phyloP scores from a whole-genome alignment of 371 early-diverging fungal species.

The Encephalitozoon hellem region DNA sequence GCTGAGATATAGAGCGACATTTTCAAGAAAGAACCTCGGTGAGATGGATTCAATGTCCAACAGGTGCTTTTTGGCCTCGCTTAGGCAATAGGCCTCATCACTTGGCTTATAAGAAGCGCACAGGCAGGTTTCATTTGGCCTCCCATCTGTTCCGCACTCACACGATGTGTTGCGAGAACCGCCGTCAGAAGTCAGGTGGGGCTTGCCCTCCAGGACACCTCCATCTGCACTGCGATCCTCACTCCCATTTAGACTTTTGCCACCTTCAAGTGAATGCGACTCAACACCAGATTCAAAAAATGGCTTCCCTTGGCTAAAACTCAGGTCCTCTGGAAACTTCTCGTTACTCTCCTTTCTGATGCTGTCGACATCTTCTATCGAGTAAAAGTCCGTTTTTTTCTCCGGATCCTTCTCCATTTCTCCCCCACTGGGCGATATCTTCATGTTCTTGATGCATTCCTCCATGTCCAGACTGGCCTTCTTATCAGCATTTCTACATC shows the following conservation, averaged over 20 bases:
- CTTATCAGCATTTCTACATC: not conserved
- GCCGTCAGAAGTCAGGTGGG: not conserved
- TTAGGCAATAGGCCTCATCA: not conserved
- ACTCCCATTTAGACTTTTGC: not conserved
- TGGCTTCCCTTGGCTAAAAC: not conserved
- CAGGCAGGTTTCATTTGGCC: not conserved
- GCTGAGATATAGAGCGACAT: conserved; percentile 17
- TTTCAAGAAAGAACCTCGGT: conserved; percentile 41
- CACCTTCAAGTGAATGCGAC: not conserved
- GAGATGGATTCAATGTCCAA: not conserved
- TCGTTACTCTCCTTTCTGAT: not conserved
- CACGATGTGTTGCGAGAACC: not conserved
- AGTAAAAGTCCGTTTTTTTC: not conserved
- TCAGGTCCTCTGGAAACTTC: not conserved
- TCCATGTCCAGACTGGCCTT: not conserved
- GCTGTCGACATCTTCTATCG: not conserved
- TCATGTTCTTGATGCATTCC: not conserved
- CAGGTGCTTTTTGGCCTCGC: conserved; percentile 7
- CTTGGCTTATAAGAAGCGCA: not conserved
- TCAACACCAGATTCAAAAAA: not conserved
- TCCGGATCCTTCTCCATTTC: not conserved
- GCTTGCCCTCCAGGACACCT: not conserved
- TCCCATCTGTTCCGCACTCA: not conserved
- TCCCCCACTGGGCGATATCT: not conserved
- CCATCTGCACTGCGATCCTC: not conserved